A percentile compares a stretch with the other conserved stretches of the same genome.
phyloP scores from a whole-genome alignment of 306 rosid genomes.

The Vachellia collinsii region DNA sequence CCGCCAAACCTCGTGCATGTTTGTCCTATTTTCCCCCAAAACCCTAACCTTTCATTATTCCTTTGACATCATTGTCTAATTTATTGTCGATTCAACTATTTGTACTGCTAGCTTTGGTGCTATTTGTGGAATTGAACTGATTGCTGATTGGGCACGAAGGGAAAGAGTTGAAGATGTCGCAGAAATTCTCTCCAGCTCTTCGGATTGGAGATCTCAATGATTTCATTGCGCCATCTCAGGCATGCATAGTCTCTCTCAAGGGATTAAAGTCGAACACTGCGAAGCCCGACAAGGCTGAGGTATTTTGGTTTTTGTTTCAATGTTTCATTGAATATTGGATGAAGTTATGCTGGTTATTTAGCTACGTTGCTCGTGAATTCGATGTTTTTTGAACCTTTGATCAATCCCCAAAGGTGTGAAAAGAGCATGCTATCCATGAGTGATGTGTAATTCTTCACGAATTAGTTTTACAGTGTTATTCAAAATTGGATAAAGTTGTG shows the following conservation, averaged over 20 bases:
- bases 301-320: constrained; percentile 19
- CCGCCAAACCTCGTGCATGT: constrained; percentile 1
- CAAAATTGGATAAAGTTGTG: not conserved
- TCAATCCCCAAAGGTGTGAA: not conserved
- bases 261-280: constrained; percentile 58
- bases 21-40: constrained; percentile 14
- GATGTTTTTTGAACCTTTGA: not conserved
- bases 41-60: constrained; percentile 2
- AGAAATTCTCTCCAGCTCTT: constrained; percentile 86
- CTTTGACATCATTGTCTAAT: not conserved
- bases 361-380: not conserved
- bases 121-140: not conserved
- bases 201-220: constrained; percentile 94
- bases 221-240: constrained; percentile 90
- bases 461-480: not conserved
- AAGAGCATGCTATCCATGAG: not conserved
- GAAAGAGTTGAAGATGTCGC: constrained; percentile 57
- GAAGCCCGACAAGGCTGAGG: constrained; percentile 66
- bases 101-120: not conserved
- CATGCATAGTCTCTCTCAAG: constrained; percentile 89
- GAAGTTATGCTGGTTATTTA: not conserved
- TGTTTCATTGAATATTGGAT: not conserved
- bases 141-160: constrained; percentile 14
- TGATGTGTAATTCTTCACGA: not conserved
- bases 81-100: not conserved